Evolutionary conservation across 2,329 filamentous ascomycete species (phyloP), one percentile per base, ranked within the genome.

Genomic region (Cladosporium sphaerospermum): DNA sequence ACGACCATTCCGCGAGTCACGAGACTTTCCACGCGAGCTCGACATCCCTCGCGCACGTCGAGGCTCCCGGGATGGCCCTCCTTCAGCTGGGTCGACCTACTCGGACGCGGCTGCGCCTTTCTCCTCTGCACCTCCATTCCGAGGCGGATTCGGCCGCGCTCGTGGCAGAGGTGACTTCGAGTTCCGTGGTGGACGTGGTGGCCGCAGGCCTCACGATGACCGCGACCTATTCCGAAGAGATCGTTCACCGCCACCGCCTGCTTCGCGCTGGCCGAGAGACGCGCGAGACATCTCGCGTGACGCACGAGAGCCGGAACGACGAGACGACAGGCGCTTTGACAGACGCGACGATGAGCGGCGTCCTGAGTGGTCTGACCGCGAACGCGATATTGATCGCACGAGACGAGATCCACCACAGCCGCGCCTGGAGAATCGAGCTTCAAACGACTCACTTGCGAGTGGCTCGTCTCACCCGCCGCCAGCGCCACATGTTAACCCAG

Each of bases 31-130:
- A 0, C 74, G 83, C 32, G 83, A 82, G 44, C 72, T 86, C 6
- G 86, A 90, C 58, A 76, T 82, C 7, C 82, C 84, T 54, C 78
- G 86, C 54, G 81, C 83, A 14, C 77, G 86, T 51, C 77, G 86
- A 44, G 83, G 79, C 13, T 89, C 86, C 8, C 78, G 87, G 62
- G 87, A 91, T 62, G 86, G 86, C 0, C 85, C 86, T 9, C 78
- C 83, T 18, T 87, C 85, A 1, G 85, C 84, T 14, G 84, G 84
- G 4, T 88, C 86, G 3, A 82, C 82, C 9, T 83, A 82, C 18
- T 87, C 86, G 0, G 86, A 90, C 57, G 78, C 81, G 4, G 42
- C 50, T 10, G 76, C 79, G 1, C 84, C 85, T 53, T 78, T 75
- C 14, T 13, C 13, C n/a, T 39, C 36, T 16, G 75, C 9, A 75